Conservation (phyloP, 257 asterid genomes). For the Coffea canephora region DNA sequence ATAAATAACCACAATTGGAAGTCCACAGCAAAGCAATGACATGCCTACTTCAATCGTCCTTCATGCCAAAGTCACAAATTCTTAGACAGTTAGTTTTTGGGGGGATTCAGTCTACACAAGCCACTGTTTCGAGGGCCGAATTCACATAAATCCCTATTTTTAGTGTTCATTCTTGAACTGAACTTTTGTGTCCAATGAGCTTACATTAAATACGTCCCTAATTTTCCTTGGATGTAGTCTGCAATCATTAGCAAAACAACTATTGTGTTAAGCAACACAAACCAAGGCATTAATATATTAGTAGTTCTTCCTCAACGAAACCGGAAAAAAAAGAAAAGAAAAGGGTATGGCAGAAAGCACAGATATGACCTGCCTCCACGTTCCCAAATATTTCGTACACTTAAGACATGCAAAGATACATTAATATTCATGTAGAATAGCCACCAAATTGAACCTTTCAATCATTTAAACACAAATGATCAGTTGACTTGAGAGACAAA, state of each 20-base stretch:
- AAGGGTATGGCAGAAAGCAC: not conserved
- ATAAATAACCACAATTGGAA: too few relatives aligned
- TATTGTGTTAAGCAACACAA: not conserved
- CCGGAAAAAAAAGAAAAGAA: not conserved
- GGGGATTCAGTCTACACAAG: not conserved
- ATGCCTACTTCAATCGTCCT: too few relatives aligned
- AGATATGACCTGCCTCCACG: slow-evolving; percentile 13
- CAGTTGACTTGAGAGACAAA: slow-evolving; percentile 18
- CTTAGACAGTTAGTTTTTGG: not conserved
- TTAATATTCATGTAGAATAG: not conserved
- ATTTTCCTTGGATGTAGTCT: not conserved
- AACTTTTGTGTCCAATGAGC: not conserved
- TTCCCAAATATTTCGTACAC: not conserved
- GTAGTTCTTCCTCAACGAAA: not conserved
- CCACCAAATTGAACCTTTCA: not conserved
- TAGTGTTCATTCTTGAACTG: not conserved
- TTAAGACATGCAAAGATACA: not conserved
- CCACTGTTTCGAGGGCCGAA: not conserved
- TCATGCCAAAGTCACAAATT: too few relatives aligned
- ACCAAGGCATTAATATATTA: not conserved
- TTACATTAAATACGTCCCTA: not conserved
- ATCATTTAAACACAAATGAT: not conserved
- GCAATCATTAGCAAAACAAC: not conserved
- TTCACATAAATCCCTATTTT: not conserved
- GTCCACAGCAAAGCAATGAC: too few relatives aligned